phyloP scores from a whole-genome alignment of 1,284 basidiomycete species.

The Malassezia obtusa region DNA sequence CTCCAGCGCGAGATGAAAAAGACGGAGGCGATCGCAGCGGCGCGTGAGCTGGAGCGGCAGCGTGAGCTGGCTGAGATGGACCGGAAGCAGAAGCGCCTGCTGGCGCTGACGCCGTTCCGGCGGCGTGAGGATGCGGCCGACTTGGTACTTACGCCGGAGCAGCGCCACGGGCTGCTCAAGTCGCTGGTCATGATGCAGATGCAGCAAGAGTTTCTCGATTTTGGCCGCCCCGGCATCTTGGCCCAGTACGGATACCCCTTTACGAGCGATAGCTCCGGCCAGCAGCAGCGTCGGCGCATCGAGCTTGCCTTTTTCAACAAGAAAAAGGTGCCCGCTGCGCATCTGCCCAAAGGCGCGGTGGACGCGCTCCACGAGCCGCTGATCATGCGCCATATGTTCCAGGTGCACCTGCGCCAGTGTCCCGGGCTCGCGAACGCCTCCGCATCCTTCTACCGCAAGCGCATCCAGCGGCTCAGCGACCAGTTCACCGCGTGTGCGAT shows the following conservation, averaged over 20 bases:
- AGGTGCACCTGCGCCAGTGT: conserved; percentile 34
- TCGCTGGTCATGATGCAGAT: conserved; percentile 43
- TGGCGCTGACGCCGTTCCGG: conserved; percentile 14
- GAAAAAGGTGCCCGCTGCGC: conserved; percentile 18
- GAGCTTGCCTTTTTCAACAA: neutral
- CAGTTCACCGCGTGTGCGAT: conserved; percentile 36
- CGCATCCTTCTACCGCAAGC: conserved; percentile 38
- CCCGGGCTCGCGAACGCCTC: conserved; percentile 39
- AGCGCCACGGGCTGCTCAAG: conserved; percentile 44
- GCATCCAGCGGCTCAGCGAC: conserved; percentile 42
- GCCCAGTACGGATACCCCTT: conserved; percentile 44
- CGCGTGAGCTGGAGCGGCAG: conserved; percentile 11
- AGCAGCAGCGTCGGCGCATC: neutral
- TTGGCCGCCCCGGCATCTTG: conserved; percentile 36
- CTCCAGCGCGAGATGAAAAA: conserved; percentile 4
- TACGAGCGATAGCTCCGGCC: neutral
- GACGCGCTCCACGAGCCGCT: conserved; percentile 37
- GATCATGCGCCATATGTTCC: conserved; percentile 44
- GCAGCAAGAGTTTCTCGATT: conserved; percentile 34
- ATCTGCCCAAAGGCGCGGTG: conserved; percentile 1
- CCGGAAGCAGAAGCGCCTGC: conserved; percentile 13
- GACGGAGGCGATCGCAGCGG: conserved; percentile 1
- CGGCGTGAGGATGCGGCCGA: conserved; percentile 1
- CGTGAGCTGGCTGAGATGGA: conserved; percentile 15
- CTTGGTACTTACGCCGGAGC: conserved; percentile 25